Evolutionary conservation across 495 filamentous ascomycete genomes (phyloP), one percentile per base, ranked within the genome.

Genomic region (Achaetomiella virescens): DNA sequence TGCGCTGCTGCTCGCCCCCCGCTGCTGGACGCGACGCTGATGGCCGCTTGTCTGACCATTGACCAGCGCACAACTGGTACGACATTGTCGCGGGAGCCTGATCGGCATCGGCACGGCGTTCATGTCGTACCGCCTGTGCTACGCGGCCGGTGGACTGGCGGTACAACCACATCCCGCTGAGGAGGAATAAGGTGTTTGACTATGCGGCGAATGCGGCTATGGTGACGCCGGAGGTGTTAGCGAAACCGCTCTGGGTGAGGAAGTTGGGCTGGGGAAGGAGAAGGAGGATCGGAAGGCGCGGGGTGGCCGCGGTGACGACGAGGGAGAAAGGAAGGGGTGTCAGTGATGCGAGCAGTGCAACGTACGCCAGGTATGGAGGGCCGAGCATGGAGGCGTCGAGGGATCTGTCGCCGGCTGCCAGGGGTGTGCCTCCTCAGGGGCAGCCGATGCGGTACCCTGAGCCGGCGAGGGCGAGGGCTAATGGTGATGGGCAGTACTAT

Each of bases 21-120:
- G n/a, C 65, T 87, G 6, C 72, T 85, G 4, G 81, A 76, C 11
- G 82, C 81, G 1, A 70, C 68, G 1, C 65, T 86, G 27, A 81
- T 85, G 46, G 79, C 72, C 4, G 80, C 81, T n/a, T 71, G 78
- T 0, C 62, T 85, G 35, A 84, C 80, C 1, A 80, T 86, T 40
- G 84, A 87, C 42, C 71, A 75, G 67, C 75, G 48, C 83, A 85
- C 54, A 76, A 84, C 65, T 81, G 78, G 78, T 82, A 81, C 47
- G 84, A 86, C 37, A 70, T 83, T 5, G 43, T 82, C 6, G 73
- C 15, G 84, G 84, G 6, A 77, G 70, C 2, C 58, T 77, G 24
- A 81, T 86, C 48, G 84, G 84, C 2, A 74, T 73, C 6, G 48
- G 75, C n/a, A 76, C 81, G 67, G 81, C 83, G 0, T 74, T 83